Percentiles rank a stretch among this genome's conserved stretches.
Evolutionary conservation across 257 asterid species (phyloP).

Genomic region (Fraxinus americana): DNA sequence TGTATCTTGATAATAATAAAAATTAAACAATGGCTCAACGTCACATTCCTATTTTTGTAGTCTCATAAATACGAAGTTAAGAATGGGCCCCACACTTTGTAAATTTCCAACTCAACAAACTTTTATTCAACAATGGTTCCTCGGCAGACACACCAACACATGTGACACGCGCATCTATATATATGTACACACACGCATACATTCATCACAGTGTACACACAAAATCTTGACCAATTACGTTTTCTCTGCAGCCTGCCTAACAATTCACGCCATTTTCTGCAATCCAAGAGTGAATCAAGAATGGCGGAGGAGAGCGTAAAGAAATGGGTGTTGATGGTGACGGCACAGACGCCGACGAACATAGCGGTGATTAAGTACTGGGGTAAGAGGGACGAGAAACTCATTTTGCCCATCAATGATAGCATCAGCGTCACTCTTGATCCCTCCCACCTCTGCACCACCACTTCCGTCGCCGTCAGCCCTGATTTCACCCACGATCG

Average conservation of each 20-base stretch:
- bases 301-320: conserved; percentile 52
- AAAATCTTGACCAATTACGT: conserved; percentile 25
- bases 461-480: conserved; percentile 98
- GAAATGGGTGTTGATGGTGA: conserved; percentile 72
- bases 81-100: not conserved
- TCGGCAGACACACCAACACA: conserved; percentile 21
- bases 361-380: conserved; percentile 96
- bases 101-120: not conserved
- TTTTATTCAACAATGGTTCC: conserved; percentile 33
- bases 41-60: conserved; percentile 14
- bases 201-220: not conserved
- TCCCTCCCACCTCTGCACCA: conserved; percentile 95
- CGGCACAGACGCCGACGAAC: conserved; percentile 96
- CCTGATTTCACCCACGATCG: conserved; percentile 70
- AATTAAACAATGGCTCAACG: too few species aligned
- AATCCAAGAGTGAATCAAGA: conserved; percentile 2
- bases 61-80: not conserved
- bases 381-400: conserved; percentile 88
- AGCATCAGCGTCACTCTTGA: conserved; percentile 97
- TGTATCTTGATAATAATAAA: too few species aligned
- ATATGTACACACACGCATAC: conserved; percentile 7
- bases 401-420: conserved; percentile 85
- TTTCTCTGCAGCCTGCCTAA: not conserved
- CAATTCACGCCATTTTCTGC: not conserved
- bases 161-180: not conserved